Percentiles rank a stretch among this genome's conserved stretches.
phyloP scores from a whole-genome alignment of 371 early-diverging fungal species.

The Actinomucor elegans region DNA sequence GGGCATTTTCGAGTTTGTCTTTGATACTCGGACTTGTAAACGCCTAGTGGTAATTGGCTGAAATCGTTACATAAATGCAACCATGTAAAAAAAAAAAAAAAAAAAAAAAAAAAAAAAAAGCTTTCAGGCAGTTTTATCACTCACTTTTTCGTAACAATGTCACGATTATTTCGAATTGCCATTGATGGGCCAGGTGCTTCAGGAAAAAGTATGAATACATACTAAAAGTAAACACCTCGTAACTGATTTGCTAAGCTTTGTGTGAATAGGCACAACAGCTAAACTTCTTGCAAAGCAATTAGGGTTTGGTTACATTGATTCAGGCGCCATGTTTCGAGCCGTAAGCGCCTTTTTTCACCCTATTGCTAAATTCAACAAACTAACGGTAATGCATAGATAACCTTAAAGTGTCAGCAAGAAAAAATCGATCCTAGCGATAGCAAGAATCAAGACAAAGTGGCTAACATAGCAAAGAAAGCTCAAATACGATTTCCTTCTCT shows the following conservation, averaged over 20 bases:
- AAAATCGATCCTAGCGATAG: slow-evolving; percentile 37
- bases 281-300: slow-evolving; percentile 69
- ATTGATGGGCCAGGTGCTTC: slow-evolving; percentile 95
- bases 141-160: slow-evolving; percentile 23
- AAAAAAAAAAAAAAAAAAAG: too few species aligned
- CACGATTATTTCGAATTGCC: slow-evolving; percentile 72
- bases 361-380: not conserved
- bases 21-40: too few species aligned
- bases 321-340: slow-evolving; percentile 71
- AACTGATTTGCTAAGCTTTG: not conserved
- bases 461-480: slow-evolving; percentile 22
- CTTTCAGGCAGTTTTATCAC: too few species aligned
- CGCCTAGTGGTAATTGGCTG: too few species aligned
- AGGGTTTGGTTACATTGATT: slow-evolving; percentile 81
- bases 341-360: slow-evolving; percentile 29
- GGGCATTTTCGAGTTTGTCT: too few species aligned
- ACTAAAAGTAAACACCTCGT: not conserved
- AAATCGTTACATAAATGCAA: too few species aligned
- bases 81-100: too few species aligned
- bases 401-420: slow-evolving; percentile 50
- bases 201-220: slow-evolving; percentile 75
- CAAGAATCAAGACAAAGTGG: slow-evolving; percentile 25
- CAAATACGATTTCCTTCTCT: slow-evolving; percentile 31
- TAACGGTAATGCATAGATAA: slow-evolving; percentile 38
- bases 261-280: slow-evolving; percentile 71